phyloP scores from a whole-genome alignment of 2,329 filamentous ascomycete species.

The Pseudogymnoascus sp. region DNA sequence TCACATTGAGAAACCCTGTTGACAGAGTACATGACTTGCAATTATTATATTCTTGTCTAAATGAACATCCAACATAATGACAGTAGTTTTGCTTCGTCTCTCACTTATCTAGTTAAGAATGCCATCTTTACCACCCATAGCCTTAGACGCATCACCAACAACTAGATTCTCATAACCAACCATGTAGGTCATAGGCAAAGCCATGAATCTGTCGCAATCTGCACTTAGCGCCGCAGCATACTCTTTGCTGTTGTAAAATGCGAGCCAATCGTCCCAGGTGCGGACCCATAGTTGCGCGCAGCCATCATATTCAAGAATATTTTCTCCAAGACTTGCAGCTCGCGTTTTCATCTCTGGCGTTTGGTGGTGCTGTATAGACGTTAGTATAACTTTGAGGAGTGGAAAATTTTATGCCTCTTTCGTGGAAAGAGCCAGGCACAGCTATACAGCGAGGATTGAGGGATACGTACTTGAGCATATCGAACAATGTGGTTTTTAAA shows the following conservation, averaged over 20 bases:
- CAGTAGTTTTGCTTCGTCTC: background rate
- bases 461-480: conserved; percentile 11
- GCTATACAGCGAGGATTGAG: background rate
- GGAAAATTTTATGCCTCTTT: background rate
- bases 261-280: conserved; percentile 12
- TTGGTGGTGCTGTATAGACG: conserved; percentile 1
- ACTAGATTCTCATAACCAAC: conserved; percentile 11
- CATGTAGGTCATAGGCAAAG: conserved; percentile 10
- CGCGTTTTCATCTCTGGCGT: conserved; percentile 3
- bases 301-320: conserved; percentile 13
- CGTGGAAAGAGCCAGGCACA: background rate
- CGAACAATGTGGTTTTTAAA: conserved; percentile 10
- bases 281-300: conserved; percentile 12
- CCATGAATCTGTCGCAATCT: conserved; percentile 11
- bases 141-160: conserved; percentile 5
- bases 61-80: background rate
- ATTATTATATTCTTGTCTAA: background rate
- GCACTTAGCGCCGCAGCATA: conserved; percentile 8
- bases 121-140: conserved; percentile 10
- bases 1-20: background rate
- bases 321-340: background rate
- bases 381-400: background rate
- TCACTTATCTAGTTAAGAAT: background rate
- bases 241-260: conserved; percentile 10
- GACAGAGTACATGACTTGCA: background rate